These are phyloP conservation scores for Acacia confusa DNA, from an alignment of 306 rosid species.

Conservation along the genomic window DNA sequence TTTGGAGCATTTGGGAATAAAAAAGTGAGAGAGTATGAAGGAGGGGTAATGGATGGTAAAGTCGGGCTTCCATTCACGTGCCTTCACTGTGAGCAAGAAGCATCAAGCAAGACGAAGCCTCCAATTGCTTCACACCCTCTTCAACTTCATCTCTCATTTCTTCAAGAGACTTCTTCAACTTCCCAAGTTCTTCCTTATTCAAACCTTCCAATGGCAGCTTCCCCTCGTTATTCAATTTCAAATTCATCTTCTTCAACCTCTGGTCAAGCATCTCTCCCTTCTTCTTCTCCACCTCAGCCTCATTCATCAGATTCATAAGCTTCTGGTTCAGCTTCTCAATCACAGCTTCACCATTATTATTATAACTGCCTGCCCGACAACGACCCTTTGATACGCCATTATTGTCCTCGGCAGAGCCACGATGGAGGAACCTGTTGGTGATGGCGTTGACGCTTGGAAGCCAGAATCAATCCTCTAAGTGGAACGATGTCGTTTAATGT, in stretches of 20 bases:
- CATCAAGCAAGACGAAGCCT: conserved; percentile 3
- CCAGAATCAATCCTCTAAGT: too few relatives aligned
- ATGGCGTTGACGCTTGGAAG: conserved; percentile 42
- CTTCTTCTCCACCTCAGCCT: conserved; percentile 36
- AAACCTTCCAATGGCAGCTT: conserved; percentile 25
- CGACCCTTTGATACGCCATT: background rate
- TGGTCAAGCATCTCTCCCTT: conserved; percentile 35
- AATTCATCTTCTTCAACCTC: conserved; percentile 6
- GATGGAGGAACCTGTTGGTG: conserved; percentile 27
- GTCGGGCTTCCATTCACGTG: conserved; percentile 5
- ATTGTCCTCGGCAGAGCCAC: background rate
- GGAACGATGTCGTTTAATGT: too few relatives aligned
- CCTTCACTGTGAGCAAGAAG: conserved; percentile 4
- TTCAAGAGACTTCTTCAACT: conserved; percentile 33
- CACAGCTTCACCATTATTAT: background rate
- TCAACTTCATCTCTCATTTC: background rate
- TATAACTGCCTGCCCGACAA: background rate
- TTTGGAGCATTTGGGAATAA: conserved; percentile 39
- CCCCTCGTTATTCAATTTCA: background rate
- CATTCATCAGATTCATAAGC: conserved; percentile 22
- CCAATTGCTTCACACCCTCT: background rate
- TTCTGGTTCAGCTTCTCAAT: conserved; percentile 35
- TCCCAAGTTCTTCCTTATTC: conserved; percentile 21
- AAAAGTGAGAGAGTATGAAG: conserved; percentile 19
- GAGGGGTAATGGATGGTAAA: conserved; percentile 10